phyloP scores from a whole-genome alignment of 148 eudicot species.

The Camellia lanceoleosa region DNA sequence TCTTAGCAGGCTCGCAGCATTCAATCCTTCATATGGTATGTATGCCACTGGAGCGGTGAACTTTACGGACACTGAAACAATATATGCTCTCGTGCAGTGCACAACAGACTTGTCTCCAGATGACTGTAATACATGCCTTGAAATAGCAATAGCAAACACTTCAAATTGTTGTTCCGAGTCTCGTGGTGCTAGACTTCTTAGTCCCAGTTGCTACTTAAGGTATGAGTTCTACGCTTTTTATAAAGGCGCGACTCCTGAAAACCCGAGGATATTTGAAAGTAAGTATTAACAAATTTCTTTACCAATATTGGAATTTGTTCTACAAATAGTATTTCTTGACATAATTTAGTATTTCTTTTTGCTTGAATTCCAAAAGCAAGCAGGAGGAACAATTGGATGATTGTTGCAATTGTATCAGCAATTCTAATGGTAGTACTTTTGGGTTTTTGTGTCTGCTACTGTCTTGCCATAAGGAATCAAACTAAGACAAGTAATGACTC shows the following conservation, averaged over 20 bases:
- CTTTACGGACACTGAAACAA: background rate
- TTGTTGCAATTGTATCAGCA: no score
- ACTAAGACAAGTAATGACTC: no score
- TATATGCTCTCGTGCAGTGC: constrained; percentile 49
- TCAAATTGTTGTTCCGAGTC: constrained; percentile 11
- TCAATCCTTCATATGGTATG: constrained; percentile 13
- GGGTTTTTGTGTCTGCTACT: no score
- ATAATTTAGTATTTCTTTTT: no score
- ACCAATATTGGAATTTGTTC: no score
- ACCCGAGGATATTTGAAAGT: no score
- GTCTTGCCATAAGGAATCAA: no score
- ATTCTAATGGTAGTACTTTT: no score
- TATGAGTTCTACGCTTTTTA: constrained; percentile 28
- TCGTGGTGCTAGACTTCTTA: constrained; percentile 27
- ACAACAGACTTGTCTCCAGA: constrained; percentile 37
- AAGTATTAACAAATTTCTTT: no score
- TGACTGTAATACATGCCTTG: constrained; percentile 40
- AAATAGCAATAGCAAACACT: constrained; percentile 19
- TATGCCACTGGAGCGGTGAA: constrained; percentile 17
- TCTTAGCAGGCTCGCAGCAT: constrained; percentile 17
- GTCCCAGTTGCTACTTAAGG: constrained; percentile 36
- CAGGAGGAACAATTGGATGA: no score
- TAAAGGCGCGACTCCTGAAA: background rate
- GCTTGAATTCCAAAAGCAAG: no score
- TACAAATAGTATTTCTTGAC: no score